Conservation (phyloP, 192 early-diverging fungal genomes). For the Gigaspora rosea region DNA sequence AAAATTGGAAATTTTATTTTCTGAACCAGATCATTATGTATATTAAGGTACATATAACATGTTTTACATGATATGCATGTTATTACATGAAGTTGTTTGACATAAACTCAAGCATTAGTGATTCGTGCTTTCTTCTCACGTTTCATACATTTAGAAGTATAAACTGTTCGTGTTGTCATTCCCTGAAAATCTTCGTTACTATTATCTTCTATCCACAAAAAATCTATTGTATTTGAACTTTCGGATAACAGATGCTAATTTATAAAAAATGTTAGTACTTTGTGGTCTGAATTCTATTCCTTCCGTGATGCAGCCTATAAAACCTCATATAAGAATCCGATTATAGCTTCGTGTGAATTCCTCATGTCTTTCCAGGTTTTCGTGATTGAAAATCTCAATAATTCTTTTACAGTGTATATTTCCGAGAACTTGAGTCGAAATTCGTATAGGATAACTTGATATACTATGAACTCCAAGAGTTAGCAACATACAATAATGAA, state of each 20-base stretch:
- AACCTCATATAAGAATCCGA: slow-evolving; percentile 28
- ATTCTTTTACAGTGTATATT: background rate
- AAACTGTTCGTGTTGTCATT: slow-evolving; percentile 19
- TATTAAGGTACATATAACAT: no score
- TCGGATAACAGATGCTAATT: slow-evolving; percentile 27
- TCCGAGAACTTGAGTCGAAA: slow-evolving; percentile 3
- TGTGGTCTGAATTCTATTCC: background rate
- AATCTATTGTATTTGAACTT: slow-evolving; percentile 30
- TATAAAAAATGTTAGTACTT: slow-evolving; percentile 1
- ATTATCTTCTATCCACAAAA: slow-evolving; percentile 5
- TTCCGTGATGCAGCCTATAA: background rate
- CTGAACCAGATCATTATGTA: no score
- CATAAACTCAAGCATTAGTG: no score
- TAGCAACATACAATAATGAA: slow-evolving; percentile 10
- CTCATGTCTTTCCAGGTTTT: slow-evolving; percentile 22
- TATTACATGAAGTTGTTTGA: no score
- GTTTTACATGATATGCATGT: no score
- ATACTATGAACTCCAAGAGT: slow-evolving; percentile 12
- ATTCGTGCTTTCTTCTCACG: no score
- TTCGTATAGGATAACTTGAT: background rate
- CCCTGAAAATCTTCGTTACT: background rate
- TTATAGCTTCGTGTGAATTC: slow-evolving; percentile 22
- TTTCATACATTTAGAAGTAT: background rate
- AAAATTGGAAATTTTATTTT: no score
- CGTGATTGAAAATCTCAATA: background rate